Base-by-base conservation (phyloP, 1,139 yeast species). In the Saccharomyces hybrid region DNA sequence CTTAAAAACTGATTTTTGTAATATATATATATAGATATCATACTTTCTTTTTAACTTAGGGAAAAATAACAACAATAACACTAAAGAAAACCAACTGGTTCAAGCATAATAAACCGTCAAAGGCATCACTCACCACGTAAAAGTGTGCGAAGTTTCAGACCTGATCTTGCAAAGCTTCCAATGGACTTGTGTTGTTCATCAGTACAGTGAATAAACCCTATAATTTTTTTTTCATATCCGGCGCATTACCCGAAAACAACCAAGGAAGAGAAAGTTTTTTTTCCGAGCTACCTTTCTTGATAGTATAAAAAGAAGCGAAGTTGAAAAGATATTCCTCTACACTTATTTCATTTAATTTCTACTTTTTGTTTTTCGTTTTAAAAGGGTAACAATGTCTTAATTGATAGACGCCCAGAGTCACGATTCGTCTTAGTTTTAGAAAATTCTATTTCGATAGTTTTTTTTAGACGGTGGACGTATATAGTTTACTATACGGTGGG, bases 371-470 rank as follows among this genome's bases (percentile, higher is more conserved):
- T 69, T 62, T 71, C 71, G 68, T 61, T 50, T 38, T 49, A 58
- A 58, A 51, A 50, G 52, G 55, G 55, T 72, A 74, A 80, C 88
- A 84, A 85, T 85, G 90, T 84, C 86, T 84, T 83, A 80, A 62
- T 63, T 58, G 69, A 73, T 79, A 85, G 95, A 87, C 91, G 85
- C 93, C 95, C 95, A 86, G 95, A 86, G 95, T 86, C 93, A 86
- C 95, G 89, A 73, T 67, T 64, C 68, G 68, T 63, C 60, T 64
- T 60, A 57, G 62, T 61, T 60, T 19, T 38, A 38, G 26, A 38
- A 19, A 34, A 38, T 16, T 16, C 44, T 38, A 21, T 38, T 38
- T 9, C 44, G 44, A 19, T 12, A 16, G 44, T 61, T 65, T 69
- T 60, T 59, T 31, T 27, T 32, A 51, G 69, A 69, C 69, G 62